Percentiles rank a stretch among this genome's conserved stretches.
phyloP scores from a whole-genome alignment of 225 moss, liverwort and hornwort species.

The Polytrichum commune region DNA sequence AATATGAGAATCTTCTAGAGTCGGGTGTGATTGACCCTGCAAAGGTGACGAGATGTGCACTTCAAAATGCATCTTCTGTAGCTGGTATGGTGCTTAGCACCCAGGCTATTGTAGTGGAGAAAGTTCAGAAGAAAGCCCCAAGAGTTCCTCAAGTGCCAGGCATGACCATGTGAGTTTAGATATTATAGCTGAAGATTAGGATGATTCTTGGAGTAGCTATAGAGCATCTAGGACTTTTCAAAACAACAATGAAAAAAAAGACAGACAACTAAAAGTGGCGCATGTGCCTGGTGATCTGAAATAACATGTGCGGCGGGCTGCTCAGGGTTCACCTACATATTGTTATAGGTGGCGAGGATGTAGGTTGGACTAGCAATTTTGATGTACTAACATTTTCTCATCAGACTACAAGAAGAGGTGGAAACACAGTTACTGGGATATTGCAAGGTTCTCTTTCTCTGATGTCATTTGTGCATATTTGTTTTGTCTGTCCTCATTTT shows the following conservation, averaged over 20 bases:
- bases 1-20: constrained; percentile 80
- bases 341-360: not conserved
- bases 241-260: not conserved
- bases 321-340: not conserved
- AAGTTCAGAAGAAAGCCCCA: constrained; percentile 40
- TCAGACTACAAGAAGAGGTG: no score
- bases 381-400: not conserved
- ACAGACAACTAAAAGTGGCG: not conserved
- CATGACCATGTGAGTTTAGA: constrained; percentile 44
- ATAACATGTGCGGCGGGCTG: not conserved
- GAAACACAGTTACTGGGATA: no score
- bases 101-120: constrained; percentile 95
- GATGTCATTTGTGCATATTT: no score
- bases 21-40: constrained; percentile 95
- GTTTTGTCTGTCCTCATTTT: no score
- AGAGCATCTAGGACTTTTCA: not conserved
- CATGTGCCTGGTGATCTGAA: not conserved
- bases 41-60: constrained; percentile 86
- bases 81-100: constrained; percentile 98
- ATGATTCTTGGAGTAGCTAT: not conserved
- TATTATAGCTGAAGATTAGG: not conserved
- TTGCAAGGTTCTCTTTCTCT: no score
- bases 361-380: not conserved
- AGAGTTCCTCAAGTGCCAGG: constrained; percentile 34
- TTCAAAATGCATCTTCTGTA: constrained; percentile 93